Conservation (phyloP, 2,329 filamentous ascomycete genomes). For the Seiridium cupressi region DNA sequence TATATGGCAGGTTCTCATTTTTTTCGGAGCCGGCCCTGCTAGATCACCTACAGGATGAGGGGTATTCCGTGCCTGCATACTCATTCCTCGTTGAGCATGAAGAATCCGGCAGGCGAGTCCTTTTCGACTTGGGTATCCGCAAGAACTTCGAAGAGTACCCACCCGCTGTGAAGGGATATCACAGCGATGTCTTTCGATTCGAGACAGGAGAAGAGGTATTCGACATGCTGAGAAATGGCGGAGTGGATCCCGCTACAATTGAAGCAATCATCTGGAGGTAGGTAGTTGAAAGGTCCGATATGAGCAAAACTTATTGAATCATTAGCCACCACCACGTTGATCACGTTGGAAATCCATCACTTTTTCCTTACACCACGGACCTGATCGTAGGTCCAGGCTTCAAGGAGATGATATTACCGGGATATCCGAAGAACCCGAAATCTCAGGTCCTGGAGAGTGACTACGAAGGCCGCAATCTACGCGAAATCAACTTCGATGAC, state of each 20-base stretch:
- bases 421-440: conserved; percentile 16
- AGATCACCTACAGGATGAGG: too few relatives aligned
- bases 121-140: not conserved
- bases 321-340: conserved; percentile 38
- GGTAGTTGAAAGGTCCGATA: not conserved
- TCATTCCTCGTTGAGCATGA: not conserved
- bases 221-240: not conserved
- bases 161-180: not conserved
- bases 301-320: not conserved
- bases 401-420: conserved; percentile 19
- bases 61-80: not conserved
- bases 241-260: not conserved
- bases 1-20: not conserved
- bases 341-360: conserved; percentile 43
- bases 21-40: not conserved
- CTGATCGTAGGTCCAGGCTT: conserved; percentile 34
- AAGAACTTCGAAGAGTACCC: not conserved
- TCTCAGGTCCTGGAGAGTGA: conserved; percentile 18
- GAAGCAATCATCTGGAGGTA: not conserved
- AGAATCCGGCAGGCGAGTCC: not conserved
- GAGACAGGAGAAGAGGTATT: not conserved
- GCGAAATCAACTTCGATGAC: conserved; percentile 19
- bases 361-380: conserved; percentile 40
- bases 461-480: conserved; percentile 18
- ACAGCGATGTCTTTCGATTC: not conserved